phyloP scores from a whole-genome alignment of 164 flowering plant genomes.

The Piper betle region DNA sequence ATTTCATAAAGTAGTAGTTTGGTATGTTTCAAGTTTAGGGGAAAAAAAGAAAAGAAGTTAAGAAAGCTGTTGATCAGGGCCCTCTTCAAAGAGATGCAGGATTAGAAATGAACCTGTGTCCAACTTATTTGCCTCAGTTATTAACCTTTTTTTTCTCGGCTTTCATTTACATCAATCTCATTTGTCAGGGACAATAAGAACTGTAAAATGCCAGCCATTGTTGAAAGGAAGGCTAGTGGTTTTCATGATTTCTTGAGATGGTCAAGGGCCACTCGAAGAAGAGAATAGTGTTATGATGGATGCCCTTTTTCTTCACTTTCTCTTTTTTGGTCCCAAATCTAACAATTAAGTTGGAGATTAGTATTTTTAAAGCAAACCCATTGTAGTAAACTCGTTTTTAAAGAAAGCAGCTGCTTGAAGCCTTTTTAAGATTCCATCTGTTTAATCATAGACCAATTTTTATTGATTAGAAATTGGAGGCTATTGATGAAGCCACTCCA shows the following conservation, averaged over 20 bases:
- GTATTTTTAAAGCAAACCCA: neutral
- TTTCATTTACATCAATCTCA: too few species aligned
- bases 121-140: neutral
- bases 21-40: neutral
- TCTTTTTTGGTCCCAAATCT: neutral
- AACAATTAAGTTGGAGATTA: too few species aligned
- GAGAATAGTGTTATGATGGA: slow-evolving; percentile 9
- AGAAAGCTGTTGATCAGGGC: too few species aligned
- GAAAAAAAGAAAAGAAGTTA: neutral
- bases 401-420: neutral
- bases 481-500: neutral
- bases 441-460: too few species aligned
- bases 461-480: too few species aligned
- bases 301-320: neutral
- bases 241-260: slow-evolving; percentile 19
- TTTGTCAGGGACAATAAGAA: neutral
- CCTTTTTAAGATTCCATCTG: neutral
- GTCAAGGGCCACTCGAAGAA: slow-evolving; percentile 6
- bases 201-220: neutral
- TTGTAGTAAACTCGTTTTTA: neutral
- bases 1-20: neutral
- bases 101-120: neutral
- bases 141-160: neutral
- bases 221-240: slow-evolving; percentile 2
- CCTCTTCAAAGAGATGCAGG: neutral